Base-by-base conservation (phyloP, 2,329 filamentous ascomycete species). In the Aspergillus calidoustus region DNA sequence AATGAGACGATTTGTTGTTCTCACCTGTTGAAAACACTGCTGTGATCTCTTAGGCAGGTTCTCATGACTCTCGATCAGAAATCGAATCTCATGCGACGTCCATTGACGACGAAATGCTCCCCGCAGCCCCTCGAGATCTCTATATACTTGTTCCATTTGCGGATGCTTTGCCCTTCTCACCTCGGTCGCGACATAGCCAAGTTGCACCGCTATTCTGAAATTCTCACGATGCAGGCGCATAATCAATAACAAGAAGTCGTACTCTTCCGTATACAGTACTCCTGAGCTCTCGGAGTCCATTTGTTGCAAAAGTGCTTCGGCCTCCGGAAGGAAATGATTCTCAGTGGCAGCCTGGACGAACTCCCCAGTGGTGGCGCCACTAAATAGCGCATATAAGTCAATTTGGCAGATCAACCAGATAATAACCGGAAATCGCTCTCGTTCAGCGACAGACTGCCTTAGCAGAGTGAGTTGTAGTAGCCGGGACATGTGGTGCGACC, bases 321-420 rank as follows among this genome's bases (percentile, higher is more conserved):
- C 73, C 1, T 77, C 67, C 3, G 83, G 82, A 3, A 85, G 74
- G 67, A 85, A 75, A 61, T 82, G 78, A 62, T 81, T 73, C 54
- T 80, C 76, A 31, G 84, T 70, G 63, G 83, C 76, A 1, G 77
- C 76, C n/a, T 76, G 76, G 7, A 83, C 74, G 68, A 85, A 84
- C 15, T 81, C 79, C 52, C 84, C 83, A 0, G 72, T 78, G 3
- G 84, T 83, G 47, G 79, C 80, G 13, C 82, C 83, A 57, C 83
- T 82, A 51, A 87, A 69, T 34, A 85, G 77, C 15, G 83, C 83
- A 64, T 86, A 82, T n/a, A 85, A 74, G 66, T 87, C 85, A 49
- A 87, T 80, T 59, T 79, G 79, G 66, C 81, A 82, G 43, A 85
- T 79, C 71, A 79, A 81, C 83, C 84, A 86, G 17, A 86, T 70